Percentiles rank a stretch among this genome's conserved stretches.
Conservation (phyloP, 2,329 filamentous ascomycete species). For the Ceratocystis eucalypticola region DNA sequence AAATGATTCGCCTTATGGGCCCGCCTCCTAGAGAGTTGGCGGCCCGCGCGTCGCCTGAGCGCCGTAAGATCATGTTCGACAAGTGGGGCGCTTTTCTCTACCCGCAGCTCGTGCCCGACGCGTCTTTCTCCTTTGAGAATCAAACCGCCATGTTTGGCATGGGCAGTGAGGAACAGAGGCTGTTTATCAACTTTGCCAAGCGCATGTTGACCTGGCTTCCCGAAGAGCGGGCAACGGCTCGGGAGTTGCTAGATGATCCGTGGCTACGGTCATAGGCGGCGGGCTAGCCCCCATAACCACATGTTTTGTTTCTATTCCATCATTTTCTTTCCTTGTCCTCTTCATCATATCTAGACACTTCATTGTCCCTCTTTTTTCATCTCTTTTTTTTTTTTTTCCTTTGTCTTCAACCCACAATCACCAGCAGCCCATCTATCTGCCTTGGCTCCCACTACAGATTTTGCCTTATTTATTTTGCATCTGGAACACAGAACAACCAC, state of each 20-base stretch:
- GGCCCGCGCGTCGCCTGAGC: slow-evolving; percentile 19
- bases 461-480: slow-evolving; percentile 9
- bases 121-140: slow-evolving; percentile 15
- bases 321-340: background rate
- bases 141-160: slow-evolving; percentile 16
- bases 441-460: background rate
- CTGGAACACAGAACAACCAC: slow-evolving; percentile 5
- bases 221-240: slow-evolving; percentile 24
- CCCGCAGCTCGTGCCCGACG: slow-evolving; percentile 15
- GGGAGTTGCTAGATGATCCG: slow-evolving; percentile 25
- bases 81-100: slow-evolving; percentile 14
- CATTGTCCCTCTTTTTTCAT: background rate
- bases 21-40: slow-evolving; percentile 23
- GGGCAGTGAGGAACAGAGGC: slow-evolving; percentile 21
- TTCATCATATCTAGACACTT: background rate
- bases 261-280: slow-evolving; percentile 21
- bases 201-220: slow-evolving; percentile 26
- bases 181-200: slow-evolving; percentile 25
- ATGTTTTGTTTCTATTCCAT: background rate
- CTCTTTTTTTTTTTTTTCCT: background rate
- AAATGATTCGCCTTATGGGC: slow-evolving; percentile 25
- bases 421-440: background rate
- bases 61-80: slow-evolving; percentile 17
- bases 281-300: background rate
- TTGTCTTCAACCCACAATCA: background rate